phyloP scores from a whole-genome alignment of 2,329 filamentous ascomycete species.

The Aschersonia sp. region DNA sequence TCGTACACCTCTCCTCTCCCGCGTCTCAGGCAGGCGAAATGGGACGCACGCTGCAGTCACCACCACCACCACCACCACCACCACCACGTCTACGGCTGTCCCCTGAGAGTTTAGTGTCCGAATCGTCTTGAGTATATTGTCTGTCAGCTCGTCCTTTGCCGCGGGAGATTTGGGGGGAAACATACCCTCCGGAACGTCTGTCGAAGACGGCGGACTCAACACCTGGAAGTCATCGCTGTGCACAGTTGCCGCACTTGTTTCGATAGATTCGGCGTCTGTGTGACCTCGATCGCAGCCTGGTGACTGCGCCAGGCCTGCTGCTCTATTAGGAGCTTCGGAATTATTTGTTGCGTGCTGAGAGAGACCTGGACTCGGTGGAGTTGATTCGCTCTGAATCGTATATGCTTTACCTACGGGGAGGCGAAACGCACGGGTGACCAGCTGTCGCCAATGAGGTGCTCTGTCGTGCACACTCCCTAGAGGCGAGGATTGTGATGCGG shows the following conservation, averaged over 20 bases:
- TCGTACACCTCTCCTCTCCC: too few relatives aligned
- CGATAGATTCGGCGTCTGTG: slow-evolving; percentile 8
- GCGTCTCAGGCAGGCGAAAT: too few relatives aligned
- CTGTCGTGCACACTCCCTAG: slow-evolving; percentile 3
- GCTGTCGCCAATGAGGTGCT: slow-evolving; percentile 12
- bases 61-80: too few relatives aligned
- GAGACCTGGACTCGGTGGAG: slow-evolving; percentile 4
- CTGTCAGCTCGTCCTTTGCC: too few relatives aligned
- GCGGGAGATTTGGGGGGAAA: background rate
- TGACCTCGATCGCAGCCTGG: background rate
- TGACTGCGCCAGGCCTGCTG: background rate
- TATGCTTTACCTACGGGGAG: slow-evolving; percentile 19
- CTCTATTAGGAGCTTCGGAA: background rate
- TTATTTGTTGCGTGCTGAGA: background rate
- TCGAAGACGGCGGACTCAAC: slow-evolving; percentile 1
- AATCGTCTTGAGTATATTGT: too few relatives aligned
- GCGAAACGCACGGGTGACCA: slow-evolving; percentile 12
- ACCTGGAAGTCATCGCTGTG: slow-evolving; percentile 20
- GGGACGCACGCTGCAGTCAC: too few relatives aligned
- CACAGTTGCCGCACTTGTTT: slow-evolving; percentile 18
- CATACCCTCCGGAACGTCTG: background rate
- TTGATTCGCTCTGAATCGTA: slow-evolving; percentile 17
- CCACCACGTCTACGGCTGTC: too few relatives aligned
- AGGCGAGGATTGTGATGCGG: background rate
- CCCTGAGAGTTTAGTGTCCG: too few relatives aligned